Evolutionary conservation across 78 protist species (phyloP).

Genomic region (Bodo saltans): DNA sequence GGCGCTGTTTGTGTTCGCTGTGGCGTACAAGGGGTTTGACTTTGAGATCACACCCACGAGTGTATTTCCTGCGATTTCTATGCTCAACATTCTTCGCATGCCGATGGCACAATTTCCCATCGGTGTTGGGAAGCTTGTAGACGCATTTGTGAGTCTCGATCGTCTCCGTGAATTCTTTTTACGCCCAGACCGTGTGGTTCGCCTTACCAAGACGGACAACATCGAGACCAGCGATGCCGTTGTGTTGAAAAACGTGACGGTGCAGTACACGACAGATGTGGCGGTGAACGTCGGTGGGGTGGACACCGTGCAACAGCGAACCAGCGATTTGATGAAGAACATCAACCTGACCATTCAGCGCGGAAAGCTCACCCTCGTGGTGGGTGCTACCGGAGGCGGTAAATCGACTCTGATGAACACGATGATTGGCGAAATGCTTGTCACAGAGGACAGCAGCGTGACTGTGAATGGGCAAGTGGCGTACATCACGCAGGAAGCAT

Average conservation of each 20-base stretch:
- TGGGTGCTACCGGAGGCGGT: constrained; percentile 40
- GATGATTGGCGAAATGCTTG: background rate
- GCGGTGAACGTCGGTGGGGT: background rate
- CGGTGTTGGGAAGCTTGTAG: constrained; percentile 39
- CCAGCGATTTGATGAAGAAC: background rate
- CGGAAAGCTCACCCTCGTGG: constrained; percentile 38
- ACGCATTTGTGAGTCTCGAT: constrained; percentile 56
- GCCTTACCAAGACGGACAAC: background rate
- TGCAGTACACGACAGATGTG: background rate
- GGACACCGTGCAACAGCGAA: too few relatives aligned
- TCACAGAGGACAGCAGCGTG: background rate
- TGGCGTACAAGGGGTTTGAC: constrained; percentile 29
- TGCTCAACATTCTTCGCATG: constrained; percentile 71
- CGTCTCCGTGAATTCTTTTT: constrained; percentile 60
- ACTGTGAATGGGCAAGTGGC: constrained; percentile 12
- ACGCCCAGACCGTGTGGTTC: background rate
- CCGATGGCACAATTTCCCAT: constrained; percentile 53
- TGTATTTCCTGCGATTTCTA: constrained; percentile 67
- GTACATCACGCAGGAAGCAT: constrained; percentile 55
- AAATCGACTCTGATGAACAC: constrained; percentile 28
- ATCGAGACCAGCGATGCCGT: background rate
- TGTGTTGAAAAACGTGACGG: background rate
- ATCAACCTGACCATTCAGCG: background rate
- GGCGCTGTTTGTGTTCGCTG: constrained; percentile 41
- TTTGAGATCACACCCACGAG: constrained; percentile 1